These are phyloP conservation scores for Leccinum obscurum DNA, from an alignment of 768 basidiomycete species.

Conservation along the genomic window DNA sequence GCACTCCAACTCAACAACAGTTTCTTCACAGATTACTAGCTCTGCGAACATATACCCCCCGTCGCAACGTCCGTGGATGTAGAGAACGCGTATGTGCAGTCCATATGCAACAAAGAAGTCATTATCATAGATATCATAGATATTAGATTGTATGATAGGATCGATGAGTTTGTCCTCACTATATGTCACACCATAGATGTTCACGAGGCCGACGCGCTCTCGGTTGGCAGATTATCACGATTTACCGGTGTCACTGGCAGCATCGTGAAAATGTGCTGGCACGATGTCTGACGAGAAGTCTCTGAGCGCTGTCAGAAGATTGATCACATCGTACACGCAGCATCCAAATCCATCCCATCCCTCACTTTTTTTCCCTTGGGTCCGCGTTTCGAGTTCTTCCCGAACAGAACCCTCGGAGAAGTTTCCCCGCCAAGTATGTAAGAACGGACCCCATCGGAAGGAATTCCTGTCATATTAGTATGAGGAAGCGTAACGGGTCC, in stretches of 20 bases:
- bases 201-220: background rate
- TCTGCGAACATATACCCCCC: background rate
- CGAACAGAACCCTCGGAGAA: no score
- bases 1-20: background rate
- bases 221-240: background rate
- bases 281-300: no score
- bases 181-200: background rate
- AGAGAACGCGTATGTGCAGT: no score
- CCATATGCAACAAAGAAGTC: background rate
- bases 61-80: background rate
- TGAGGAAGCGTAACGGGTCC: no score
- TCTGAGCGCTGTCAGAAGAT: background rate
- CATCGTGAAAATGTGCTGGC: no score
- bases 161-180: background rate
- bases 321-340: background rate
- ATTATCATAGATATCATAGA: background rate
- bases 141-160: background rate
- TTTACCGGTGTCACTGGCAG: no score
- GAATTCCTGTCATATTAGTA: no score
- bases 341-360: background rate
- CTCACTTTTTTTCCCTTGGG: accelerated
- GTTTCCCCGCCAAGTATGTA: no score
- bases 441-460: no score
- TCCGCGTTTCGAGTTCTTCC: no score
- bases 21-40: background rate